phyloP scores from a whole-genome alignment of 805 yeast genomes.

The Zygoascus ofunaensis region DNA sequence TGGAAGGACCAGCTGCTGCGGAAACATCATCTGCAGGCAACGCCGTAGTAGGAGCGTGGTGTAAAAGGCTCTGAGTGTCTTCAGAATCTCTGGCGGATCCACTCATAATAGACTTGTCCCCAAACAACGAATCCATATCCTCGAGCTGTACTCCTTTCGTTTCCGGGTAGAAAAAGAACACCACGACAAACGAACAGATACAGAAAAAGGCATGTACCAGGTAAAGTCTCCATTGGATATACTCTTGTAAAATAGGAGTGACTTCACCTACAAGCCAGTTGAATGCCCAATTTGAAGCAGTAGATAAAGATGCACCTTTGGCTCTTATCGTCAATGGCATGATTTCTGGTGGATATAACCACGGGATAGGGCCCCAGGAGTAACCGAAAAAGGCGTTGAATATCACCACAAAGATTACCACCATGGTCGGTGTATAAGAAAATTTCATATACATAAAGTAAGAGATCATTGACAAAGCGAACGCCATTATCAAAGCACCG shows the following conservation, averaged over 20 bases:
- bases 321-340: slow-evolving; percentile 78
- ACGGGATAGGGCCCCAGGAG: slow-evolving; percentile 92
- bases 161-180: slow-evolving; percentile 71
- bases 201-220: slow-evolving; percentile 76
- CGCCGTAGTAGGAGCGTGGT: slow-evolving; percentile 2
- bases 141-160: slow-evolving; percentile 83
- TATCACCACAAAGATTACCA: slow-evolving; percentile 66
- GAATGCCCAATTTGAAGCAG: slow-evolving; percentile 90
- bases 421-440: slow-evolving; percentile 53
- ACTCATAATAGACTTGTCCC: slow-evolving; percentile 40
- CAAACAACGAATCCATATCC: slow-evolving; percentile 87
- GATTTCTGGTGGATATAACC: slow-evolving; percentile 82
- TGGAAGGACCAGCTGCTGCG: slow-evolving; percentile 16
- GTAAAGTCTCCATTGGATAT: slow-evolving; percentile 71
- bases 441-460: slow-evolving; percentile 45
- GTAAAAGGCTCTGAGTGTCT: slow-evolving; percentile 17
- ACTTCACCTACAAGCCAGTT: slow-evolving; percentile 87
- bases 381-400: slow-evolving; percentile 78
- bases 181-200: slow-evolving; percentile 61
- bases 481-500: slow-evolving; percentile 75
- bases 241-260: slow-evolving; percentile 76
- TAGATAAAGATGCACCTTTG: slow-evolving; percentile 81
- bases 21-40: slow-evolving; percentile 7
- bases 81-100: slow-evolving; percentile 16
- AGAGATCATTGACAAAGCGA: slow-evolving; percentile 57